Evolutionary conservation across 306 rosid genomes (phyloP), one percentile per base, ranked within the genome.

Genomic region (Cucurbita pepo): DNA sequence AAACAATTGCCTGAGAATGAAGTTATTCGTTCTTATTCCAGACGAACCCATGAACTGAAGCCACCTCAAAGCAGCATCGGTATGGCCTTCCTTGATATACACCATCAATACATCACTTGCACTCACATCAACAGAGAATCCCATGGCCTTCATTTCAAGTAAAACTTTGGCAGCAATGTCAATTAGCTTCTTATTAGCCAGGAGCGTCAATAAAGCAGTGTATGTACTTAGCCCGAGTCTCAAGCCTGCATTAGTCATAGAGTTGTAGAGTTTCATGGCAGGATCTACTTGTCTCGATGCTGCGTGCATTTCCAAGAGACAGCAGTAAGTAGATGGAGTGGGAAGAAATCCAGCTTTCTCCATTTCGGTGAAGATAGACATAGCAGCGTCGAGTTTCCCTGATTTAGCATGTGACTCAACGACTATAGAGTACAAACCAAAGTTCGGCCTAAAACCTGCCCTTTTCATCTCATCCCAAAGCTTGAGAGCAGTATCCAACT

Each of bases 331-430:
- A 11, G 98, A 93, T 18, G 96, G 96, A 34, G 96, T 90, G 30
- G 98, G 96, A 55, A 93, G 86, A 87, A 93, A 93, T 66, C 98
- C 98, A 36, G 93, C 96, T 82, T 89, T 93, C 84, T 93, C 98
- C 98, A 93, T 93, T 69, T 93, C 98, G 1, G 81, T 79, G 83
- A 90, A 93, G 45, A 90, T 64, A 76, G 96, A 87, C 89, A 93
- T 86, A 51, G 98, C 96, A 75, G 85, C 76, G 59, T 93, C 98
- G 75, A 90, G 97, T 82, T 87, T 90, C 79, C 97, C 98, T 7
- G 94, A 90, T 86, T 90, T 90, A 12, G 97, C 97, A 79, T 93
- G 91, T 0, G 97, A 86, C 76, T 93, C 97, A 38, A 93, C 88
- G 71, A 90, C 82, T 90, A 90, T 75, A 5, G 98, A 89, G 86